A percentile compares a stretch with the other conserved stretches of the same genome.
These are phyloP conservation scores for Amylostereum areolatum DNA, from an alignment of 1,284 basidiomycete species.

Conservation along the genomic window DNA sequence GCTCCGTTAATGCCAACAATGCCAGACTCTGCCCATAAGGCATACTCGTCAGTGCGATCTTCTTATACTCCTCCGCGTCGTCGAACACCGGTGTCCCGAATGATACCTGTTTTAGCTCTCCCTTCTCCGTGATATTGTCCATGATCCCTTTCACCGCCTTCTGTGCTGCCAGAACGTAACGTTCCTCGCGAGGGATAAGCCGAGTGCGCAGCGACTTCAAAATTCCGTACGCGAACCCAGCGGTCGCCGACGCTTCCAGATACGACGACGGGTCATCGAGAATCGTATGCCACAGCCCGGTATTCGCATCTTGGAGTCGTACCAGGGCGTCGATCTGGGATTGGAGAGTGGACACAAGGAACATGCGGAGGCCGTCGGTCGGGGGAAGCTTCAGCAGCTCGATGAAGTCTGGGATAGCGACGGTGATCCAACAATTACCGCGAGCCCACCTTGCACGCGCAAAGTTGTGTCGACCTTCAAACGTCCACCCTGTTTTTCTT, in stretches of 20 bases:
- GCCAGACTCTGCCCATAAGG: slow-evolving; percentile 62
- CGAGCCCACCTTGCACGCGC: slow-evolving; percentile 54
- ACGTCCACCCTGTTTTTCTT: slow-evolving; percentile 38
- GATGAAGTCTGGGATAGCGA: slow-evolving; percentile 59
- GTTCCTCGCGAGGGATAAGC: slow-evolving; percentile 37
- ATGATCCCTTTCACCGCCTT: slow-evolving; percentile 49
- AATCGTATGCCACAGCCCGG: slow-evolving; percentile 60
- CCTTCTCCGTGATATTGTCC: slow-evolving; percentile 43
- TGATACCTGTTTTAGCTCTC: slow-evolving; percentile 49
- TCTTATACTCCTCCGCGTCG: slow-evolving; percentile 48
- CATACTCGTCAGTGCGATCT: slow-evolving; percentile 55
- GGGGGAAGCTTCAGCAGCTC: slow-evolving; percentile 39
- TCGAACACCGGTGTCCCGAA: slow-evolving; percentile 58
- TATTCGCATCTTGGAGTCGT: slow-evolving; percentile 38
- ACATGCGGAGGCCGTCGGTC: slow-evolving; percentile 39
- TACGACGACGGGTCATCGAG: slow-evolving; percentile 52
- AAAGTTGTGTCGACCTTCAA: slow-evolving; percentile 47
- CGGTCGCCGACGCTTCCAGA: slow-evolving; percentile 54
- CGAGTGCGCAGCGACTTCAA: slow-evolving; percentile 47
- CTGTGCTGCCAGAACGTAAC: slow-evolving; percentile 39
- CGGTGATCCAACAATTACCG: slow-evolving; percentile 63
- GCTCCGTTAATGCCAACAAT: slow-evolving; percentile 39
- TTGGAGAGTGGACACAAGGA: slow-evolving; percentile 40
- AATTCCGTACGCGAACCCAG: slow-evolving; percentile 60
- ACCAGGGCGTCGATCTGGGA: slow-evolving; percentile 53